These are phyloP conservation scores for Pythium chondricola DNA, from an alignment of 352 stramenopile genomes.

Conservation along the genomic window DNA sequence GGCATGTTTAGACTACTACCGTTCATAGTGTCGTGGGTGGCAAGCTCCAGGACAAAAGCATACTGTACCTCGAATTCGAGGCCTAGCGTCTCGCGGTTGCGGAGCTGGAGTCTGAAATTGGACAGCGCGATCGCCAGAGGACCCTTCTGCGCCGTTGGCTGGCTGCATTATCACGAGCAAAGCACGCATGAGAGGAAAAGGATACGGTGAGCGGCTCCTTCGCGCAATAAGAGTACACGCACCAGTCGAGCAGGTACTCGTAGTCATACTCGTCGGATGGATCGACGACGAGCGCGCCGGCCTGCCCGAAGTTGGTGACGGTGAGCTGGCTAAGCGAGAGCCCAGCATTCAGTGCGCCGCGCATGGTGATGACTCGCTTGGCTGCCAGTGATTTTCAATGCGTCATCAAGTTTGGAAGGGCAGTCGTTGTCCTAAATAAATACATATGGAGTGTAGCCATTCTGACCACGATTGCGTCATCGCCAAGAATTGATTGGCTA, in stretches of 20 bases:
- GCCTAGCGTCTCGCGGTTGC: conserved; percentile 59
- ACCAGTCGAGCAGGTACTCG: conserved; percentile 81
- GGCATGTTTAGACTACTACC: not conserved
- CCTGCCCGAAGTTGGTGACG: conserved; percentile 54
- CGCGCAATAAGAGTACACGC: not conserved
- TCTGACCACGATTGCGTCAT: conserved; percentile 9
- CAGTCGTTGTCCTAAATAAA: conserved; percentile 1
- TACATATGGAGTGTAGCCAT: conserved; percentile 1
- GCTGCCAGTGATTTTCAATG: conserved; percentile 17
- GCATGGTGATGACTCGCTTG: conserved; percentile 34
- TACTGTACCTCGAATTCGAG: conserved; percentile 42
- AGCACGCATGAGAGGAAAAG: conserved; percentile 1
- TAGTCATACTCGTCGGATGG: conserved; percentile 73
- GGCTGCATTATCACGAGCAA: conserved; percentile 20
- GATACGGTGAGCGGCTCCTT: not conserved
- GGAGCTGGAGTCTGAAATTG: conserved; percentile 59
- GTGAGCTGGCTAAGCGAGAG: conserved; percentile 55
- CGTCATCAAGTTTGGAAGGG: conserved; percentile 12
- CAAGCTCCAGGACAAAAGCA: too few relatives aligned
- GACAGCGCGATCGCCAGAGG: conserved; percentile 63
- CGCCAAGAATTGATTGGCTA: not conserved
- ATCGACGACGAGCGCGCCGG: conserved; percentile 29
- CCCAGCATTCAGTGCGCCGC: conserved; percentile 35
- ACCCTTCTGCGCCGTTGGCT: conserved; percentile 52
- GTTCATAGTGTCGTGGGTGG: too few relatives aligned